Percentiles rank a stretch among this genome's conserved stretches.
phyloP scores from a whole-genome alignment of 345 rosid species.

The Lepidium sativum region DNA sequence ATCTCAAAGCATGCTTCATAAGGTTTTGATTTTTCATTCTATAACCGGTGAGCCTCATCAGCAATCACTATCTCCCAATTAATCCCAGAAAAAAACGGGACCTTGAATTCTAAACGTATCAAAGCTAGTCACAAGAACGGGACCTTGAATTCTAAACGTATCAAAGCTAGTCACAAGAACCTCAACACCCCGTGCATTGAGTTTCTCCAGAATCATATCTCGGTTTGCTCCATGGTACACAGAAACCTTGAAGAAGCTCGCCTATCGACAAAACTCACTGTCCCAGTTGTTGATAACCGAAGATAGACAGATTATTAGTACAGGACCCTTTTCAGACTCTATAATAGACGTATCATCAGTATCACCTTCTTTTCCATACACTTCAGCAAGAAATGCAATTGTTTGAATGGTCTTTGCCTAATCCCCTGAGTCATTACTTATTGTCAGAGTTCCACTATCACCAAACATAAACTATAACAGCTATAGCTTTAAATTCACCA shows the following conservation, averaged over 20 bases:
- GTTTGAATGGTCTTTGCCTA: slow-evolving; percentile 96
- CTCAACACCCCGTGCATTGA: slow-evolving; percentile 54
- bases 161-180: slow-evolving; percentile 84
- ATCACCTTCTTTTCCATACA: slow-evolving; percentile 69
- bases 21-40: slow-evolving; percentile 88
- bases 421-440: slow-evolving; percentile 50
- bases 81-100: slow-evolving; percentile 47
- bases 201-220: slow-evolving; percentile 65
- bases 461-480: neutral
- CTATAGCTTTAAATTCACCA: neutral
- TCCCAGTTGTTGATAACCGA: slow-evolving; percentile 95
- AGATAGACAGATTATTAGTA: slow-evolving; percentile 73
- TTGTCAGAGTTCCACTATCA: slow-evolving; percentile 1
- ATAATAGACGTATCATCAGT: slow-evolving; percentile 16
- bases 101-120: slow-evolving; percentile 81
- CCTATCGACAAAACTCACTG: slow-evolving; percentile 81
- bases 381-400: slow-evolving; percentile 87
- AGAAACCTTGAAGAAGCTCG: slow-evolving; percentile 62
- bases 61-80: slow-evolving; percentile 83
- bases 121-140: slow-evolving; percentile 66
- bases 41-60: slow-evolving; percentile 90
- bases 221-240: slow-evolving; percentile 77
- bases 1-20: slow-evolving; percentile 62
- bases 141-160: slow-evolving; percentile 69
- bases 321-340: slow-evolving; percentile 42